Base-by-base conservation (phyloP, 176 grass and related monocot species). In the Ensete ventricosum region DNA sequence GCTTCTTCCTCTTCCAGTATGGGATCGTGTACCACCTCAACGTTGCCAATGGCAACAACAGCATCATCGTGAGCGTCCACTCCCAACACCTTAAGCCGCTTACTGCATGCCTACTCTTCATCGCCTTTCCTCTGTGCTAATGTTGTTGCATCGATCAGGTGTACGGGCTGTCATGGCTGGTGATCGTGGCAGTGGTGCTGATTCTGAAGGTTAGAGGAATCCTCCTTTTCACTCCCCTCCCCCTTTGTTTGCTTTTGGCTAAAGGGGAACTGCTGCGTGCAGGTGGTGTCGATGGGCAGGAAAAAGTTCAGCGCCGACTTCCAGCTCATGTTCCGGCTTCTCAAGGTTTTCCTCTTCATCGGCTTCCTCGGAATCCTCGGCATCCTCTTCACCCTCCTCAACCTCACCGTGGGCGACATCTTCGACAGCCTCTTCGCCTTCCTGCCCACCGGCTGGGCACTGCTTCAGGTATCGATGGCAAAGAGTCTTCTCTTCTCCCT, bases 391-490 rank as follows among this genome's bases (percentile, higher is more conserved):
- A 19, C 14, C 20, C 19, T 71, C 34, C 50, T 16, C n/a, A 48
- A 25, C 34, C 27, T 71, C 9, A 4, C 25, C 7, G n/a, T 71
- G 9, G 11, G 25, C 21, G 69, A 71, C 17, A 51, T 71, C 74
- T 86, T 83, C 1, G 83, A 80, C 64, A 88, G 89, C 71, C 71
- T 91, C 70, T 75, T 88, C 68, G 85, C 85, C 49, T 91, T 91
- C 83, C 85, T 91, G 52, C 89, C 89, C 22, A 88, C 85, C 69
- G 89, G 85, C 21, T 91, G 89, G 89, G 87, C 87, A 81, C 84
- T 91, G 74, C 83, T 91, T 26, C 81, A 81, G 89, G 89, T 91
- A 68, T 83, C 77, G 34, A 43, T 43, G 5, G 5, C 34, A 43
- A 0, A 43, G 3, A 0, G 34, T 43, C 9, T 67, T 13, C 71